Evolutionary conservation across 2,329 filamentous ascomycete species (phyloP), one percentile per base, ranked within the genome.

Genomic region (Daldinia sp.): DNA sequence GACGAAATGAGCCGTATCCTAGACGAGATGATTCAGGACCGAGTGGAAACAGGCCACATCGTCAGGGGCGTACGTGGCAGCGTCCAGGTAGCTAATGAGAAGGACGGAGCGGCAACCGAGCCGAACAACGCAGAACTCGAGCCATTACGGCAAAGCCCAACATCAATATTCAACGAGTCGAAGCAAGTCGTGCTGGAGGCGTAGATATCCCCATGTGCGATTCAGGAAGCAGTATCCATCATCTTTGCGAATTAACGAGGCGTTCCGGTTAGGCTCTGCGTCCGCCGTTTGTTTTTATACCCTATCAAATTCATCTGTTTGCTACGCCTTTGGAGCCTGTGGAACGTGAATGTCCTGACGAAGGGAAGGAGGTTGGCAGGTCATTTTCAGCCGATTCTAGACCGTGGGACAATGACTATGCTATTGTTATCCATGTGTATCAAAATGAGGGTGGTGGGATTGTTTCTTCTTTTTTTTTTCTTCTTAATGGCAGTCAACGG

Each of bases 11-110:
- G 92, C 69, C 87, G 89, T 71, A 93, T 97, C 80, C 85, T 97
- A 23, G 94, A 98, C 72, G 93, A 97, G 78, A 97, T 98, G 94
- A 95, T 97, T 62, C 91, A 94, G 73, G 91, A 94, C 73, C 88
- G 91, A 60, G 90, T 96, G 54, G 91, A 95, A 70, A 87, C 83
- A 53, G 92, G 91, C 19, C 87, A 92, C 56, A 79, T 92, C 19
- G 82, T 92, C 27, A 87, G 90, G 71, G 84, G 88, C 53, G 79
- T 80, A 52, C 82, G 89, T 63, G 90, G 89, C 37, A 92, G 88
- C 72, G 84, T 92, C 51, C 85, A 87, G 49, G 74, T 90, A 32
- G 81, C 83, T 4, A 77, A 74, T 39, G 82, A 81, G 39, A 83
- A 81, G 72, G 67, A 74, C 32, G 78, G 77, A 35, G 68, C 70